Evolutionary conservation across 208 protist genomes (phyloP), one percentile per base, ranked within the genome.

Genomic region (Trypanosoma grayi): DNA sequence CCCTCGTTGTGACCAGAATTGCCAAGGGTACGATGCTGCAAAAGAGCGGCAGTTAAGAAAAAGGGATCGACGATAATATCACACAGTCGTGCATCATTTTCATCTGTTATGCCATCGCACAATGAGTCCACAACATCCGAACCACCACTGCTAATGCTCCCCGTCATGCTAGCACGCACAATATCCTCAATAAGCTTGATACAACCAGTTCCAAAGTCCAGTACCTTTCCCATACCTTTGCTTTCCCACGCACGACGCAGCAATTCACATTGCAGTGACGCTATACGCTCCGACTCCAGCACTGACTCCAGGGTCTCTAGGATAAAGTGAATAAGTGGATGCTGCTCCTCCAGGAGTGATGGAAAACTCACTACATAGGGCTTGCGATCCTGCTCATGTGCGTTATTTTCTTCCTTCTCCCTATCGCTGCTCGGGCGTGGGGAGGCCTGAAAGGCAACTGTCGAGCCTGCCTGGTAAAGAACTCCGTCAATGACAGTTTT

Each of bases 261-360:
- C 16, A 85, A 55, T 34, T 72, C 67, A 61, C 77, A 92, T 58
- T 92, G 81, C 20, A 92, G 25, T 2, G 31, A 52, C 8, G 62
- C 65, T 14, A 75, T 66, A 24, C 48, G 56, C 7, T 77, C 60
- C n/a, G 46, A 53, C 7, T 81, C 76, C 2, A 87, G n/a, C 10
- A 77, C 72, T 2, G 79, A 72, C 52, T 82, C 65, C 37, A 87
- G 54, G 8, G 78, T 68, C 60, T 87, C 76, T 20, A 92, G 53
- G 25, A 81, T 60, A 50, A 71, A 70, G 16, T 71, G 56, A 14
- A 80, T 55, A n/a, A 92, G 61, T 0, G 77, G 76, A 28, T 87
- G 58, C 18, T 73, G 53, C 5, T 76, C 69, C 9, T 63, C 63
- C 10, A 70, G 41, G 2, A 85, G 28, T 22, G 43, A 72, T 1